Evolutionary conservation across 1,139 yeast species (phyloP).

Genomic region (Blastobotrys capitulatus): DNA sequence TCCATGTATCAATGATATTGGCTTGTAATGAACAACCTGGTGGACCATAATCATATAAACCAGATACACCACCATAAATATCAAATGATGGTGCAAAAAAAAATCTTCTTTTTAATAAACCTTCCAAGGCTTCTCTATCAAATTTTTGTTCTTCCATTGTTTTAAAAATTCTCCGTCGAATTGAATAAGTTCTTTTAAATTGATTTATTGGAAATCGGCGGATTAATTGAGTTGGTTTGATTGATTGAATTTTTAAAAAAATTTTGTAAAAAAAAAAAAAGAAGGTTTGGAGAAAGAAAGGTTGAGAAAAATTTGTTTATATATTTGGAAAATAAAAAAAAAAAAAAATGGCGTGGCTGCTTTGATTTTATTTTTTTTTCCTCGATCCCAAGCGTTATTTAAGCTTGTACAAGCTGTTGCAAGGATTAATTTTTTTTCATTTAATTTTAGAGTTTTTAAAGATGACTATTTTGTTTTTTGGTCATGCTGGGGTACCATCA

Average conservation of each 20-base stretch:
- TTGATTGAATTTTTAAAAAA: not conserved
- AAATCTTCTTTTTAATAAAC: conserved; percentile 89
- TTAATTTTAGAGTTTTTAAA: no score
- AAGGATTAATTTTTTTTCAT: no score
- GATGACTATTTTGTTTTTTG: no score
- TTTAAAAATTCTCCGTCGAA: not conserved
- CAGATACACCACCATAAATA: conserved; percentile 97
- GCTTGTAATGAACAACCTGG: conserved; percentile 99
- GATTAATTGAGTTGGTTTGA: not conserved
- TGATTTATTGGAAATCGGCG: not conserved
- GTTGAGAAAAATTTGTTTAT: no score
- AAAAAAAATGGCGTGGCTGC: no score
- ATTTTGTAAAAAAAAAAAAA: not conserved
- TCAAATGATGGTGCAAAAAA: conserved; percentile 97
- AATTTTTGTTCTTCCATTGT: conserved; percentile 33
- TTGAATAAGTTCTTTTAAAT: not conserved
- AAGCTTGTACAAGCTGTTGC: no score
- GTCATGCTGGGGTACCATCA: no score
- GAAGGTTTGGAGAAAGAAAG: not conserved
- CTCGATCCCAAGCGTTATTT: no score
- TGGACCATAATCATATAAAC: conserved; percentile 97
- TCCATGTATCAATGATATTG: conserved; percentile 89
- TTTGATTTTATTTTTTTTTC: no score
- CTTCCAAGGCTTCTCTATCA: conserved; percentile 82
- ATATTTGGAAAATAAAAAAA: no score